Evolutionary conservation across 306 rosid species (phyloP), one percentile per base, ranked within the genome.

Genomic region (Elaeagnus macrophylla): DNA sequence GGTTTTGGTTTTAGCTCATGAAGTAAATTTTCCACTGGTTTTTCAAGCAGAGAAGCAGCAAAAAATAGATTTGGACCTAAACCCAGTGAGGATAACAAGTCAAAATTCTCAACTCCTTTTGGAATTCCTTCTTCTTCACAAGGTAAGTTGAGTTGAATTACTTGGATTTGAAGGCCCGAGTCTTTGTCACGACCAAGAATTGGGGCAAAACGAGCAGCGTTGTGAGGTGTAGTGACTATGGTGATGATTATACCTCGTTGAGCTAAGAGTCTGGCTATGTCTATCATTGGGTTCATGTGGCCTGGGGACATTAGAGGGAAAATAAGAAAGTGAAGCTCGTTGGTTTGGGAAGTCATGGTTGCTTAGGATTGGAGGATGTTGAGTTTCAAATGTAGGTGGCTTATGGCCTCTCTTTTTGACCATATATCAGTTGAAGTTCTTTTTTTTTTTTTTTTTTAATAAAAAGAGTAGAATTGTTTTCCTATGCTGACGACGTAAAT

Each of bases 101-200:
- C 71, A 37, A 64, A 32, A 20, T 65, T 71, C 19, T 65, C 76
- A 6, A 44, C 15, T 4, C 67, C 76, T 48, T 65, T 20, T 5
- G 71, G 71, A 36, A 71, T 13, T 1, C 71, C 67, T 10, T 58
- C 53, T 49, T 60, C 62, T 39, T 59, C 62, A 53, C 43, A 38
- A 18, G 71, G 56, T 45, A 71, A 18, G 20, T 12, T 40, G 10
- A 65, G 53, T 36, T 44, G 20, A 39, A 57, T 0, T 17, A 62
- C 9, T 17, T 16, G 35, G 44, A 68, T 54, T 9, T 6, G 51
- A 11, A 16, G 48, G 8, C 60, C 54, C 0, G 39, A 35, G 13
- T 49, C 11, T 10, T 15, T 55, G 35, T 41, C 43, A 7, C 56
- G 42, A 35, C 39, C 40, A 48, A 56, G 1, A n/a, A 25, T 13